Percentiles rank a stretch among this genome's conserved stretches.
phyloP scores from a whole-genome alignment of 2,329 filamentous ascomycete genomes.

The Exophiala dermatitidis region DNA sequence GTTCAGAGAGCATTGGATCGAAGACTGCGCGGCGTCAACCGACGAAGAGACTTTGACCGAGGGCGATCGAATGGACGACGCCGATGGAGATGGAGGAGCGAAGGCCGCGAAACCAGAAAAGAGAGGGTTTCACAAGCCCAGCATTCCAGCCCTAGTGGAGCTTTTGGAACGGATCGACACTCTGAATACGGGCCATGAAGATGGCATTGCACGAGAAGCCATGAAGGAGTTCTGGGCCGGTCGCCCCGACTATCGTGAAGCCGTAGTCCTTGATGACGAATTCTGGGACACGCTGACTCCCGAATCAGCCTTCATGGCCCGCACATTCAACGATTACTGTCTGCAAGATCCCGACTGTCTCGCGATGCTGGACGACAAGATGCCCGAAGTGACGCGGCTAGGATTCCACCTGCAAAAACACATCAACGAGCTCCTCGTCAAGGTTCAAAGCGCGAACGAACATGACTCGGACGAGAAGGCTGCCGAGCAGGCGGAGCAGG shows the following conservation, averaged over 20 bases:
- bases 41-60: conserved; percentile 23
- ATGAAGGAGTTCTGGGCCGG: conserved; percentile 97
- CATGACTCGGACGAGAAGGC: conserved; percentile 59
- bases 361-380: conserved; percentile 76
- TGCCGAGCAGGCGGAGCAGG: conserved; percentile 70
- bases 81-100: background rate
- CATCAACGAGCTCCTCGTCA: conserved; percentile 47
- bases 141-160: conserved; percentile 76
- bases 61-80: background rate
- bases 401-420: conserved; percentile 82
- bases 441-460: conserved; percentile 33
- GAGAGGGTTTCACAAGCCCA: conserved; percentile 51
- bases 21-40: conserved; percentile 68
- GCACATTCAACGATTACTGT: conserved; percentile 93
- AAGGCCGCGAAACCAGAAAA: conserved; percentile 32
- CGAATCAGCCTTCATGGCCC: conserved; percentile 80
- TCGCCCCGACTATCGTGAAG: conserved; percentile 54
- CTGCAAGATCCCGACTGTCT: conserved; percentile 69
- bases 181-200: conserved; percentile 80
- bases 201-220: conserved; percentile 82
- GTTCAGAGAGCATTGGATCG: conserved; percentile 95
- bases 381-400: conserved; percentile 88
- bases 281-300: conserved; percentile 51
- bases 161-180: conserved; percentile 91
- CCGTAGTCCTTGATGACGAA: conserved; percentile 39